Conservation (phyloP, 345 rosid genomes). For the Melastoma malabathricum region DNA sequence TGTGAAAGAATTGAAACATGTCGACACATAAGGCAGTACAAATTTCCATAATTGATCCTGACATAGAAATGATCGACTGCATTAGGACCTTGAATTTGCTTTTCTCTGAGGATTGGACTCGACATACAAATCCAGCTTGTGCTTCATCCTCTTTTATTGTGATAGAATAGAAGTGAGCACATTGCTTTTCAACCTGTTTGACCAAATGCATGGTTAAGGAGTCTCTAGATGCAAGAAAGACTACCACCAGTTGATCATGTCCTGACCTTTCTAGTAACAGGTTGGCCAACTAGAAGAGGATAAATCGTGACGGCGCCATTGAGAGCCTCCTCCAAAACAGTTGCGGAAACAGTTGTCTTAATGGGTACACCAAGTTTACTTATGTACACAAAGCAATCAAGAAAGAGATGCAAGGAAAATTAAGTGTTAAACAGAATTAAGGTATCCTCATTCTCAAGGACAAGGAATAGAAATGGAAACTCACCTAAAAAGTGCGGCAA, state of each 20-base stretch:
- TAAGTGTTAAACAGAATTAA: too few species aligned
- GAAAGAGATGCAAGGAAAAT: too few species aligned
- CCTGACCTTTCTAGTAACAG: constrained; percentile 59
- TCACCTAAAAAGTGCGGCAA: constrained; percentile 91
- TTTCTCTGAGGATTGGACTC: constrained; percentile 83
- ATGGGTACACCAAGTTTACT: constrained; percentile 99
- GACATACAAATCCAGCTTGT: constrained; percentile 74
- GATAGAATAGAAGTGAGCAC: constrained; percentile 95
- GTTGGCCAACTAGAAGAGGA: constrained; percentile 56
- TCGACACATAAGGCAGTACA: too few species aligned
- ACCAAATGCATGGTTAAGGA: constrained; percentile 7
- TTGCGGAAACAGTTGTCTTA: constrained; percentile 93
- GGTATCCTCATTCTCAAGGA: too few species aligned
- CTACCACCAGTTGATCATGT: too few species aligned
- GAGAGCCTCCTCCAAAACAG: constrained; percentile 92
- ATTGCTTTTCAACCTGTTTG: constrained; percentile 92
- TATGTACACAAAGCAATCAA: constrained; percentile 5
- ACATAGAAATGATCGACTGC: constrained; percentile 7
- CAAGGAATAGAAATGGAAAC: neutral
- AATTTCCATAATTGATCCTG: neutral
- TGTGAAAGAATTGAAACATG: too few species aligned
- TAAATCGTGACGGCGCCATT: constrained; percentile 56
- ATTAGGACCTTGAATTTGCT: constrained; percentile 90
- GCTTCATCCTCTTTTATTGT: constrained; percentile 83
- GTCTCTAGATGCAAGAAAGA: too few species aligned